Evolutionary conservation across 176 grass and related monocot genomes (phyloP).

Genomic region (Oryza longistaminata): DNA sequence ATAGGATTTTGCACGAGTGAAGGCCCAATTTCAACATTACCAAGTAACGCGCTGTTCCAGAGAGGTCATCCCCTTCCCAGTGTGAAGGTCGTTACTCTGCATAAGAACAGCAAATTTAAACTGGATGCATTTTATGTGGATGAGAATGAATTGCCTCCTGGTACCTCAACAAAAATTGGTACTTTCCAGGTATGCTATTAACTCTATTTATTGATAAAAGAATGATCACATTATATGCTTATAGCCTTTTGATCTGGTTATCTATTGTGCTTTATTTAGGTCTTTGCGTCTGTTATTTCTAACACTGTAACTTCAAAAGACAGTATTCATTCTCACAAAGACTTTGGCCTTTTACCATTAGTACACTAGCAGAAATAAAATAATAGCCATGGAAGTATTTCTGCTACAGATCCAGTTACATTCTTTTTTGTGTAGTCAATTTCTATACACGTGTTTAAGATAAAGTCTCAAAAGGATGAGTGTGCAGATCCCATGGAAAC

Average conservation of each 20-base stretch:
- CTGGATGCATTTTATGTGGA: conserved; percentile 87
- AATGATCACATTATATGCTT: background rate
- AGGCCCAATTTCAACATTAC: conserved; percentile 61
- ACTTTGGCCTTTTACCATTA: background rate
- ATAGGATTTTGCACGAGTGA: conserved; percentile 66
- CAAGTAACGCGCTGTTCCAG: conserved; percentile 61
- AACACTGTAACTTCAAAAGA: background rate
- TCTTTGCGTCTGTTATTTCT: background rate
- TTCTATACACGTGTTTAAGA: background rate
- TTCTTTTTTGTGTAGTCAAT: background rate
- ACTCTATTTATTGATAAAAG: conserved; percentile 7
- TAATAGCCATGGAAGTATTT: background rate
- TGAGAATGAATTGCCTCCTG: conserved; percentile 70
- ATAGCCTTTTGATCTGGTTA: conserved; percentile 16
- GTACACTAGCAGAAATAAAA: background rate
- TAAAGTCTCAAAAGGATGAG: background rate
- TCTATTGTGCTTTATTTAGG: conserved; percentile 6
- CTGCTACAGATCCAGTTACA: background rate
- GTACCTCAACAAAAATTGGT: conserved; percentile 60
- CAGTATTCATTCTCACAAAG: background rate
- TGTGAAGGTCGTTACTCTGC: conserved; percentile 71
- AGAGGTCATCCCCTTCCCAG: conserved; percentile 85
- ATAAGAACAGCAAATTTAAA: conserved; percentile 56
- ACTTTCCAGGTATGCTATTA: conserved; percentile 67
- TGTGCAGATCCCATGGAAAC: background rate